phyloP scores from a whole-genome alignment of 164 flowering plant genomes.

The Berberis vulgaris region DNA sequence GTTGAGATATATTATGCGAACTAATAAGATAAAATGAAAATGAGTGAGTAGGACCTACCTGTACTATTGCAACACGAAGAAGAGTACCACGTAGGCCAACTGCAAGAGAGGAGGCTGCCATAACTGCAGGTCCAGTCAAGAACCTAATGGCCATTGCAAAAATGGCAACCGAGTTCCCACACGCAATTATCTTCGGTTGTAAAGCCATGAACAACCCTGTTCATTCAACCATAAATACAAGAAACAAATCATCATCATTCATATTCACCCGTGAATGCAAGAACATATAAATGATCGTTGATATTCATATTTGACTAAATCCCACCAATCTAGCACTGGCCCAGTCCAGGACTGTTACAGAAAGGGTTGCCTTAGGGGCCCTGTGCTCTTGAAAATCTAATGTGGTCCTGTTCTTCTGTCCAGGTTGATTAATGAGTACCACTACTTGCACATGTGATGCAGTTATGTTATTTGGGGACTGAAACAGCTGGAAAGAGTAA shows the following conservation, averaged over 20 bases:
- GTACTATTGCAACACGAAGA: conserved; percentile 83
- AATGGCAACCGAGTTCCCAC: conserved; percentile 71
- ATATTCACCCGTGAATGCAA: too few species aligned
- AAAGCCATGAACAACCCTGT: conserved; percentile 89
- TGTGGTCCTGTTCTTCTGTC: too few species aligned
- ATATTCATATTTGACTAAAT: too few species aligned
- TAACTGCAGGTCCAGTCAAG: conserved; percentile 86
- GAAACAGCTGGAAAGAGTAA: background rate
- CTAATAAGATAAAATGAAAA: background rate
- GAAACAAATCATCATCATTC: too few species aligned
- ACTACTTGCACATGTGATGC: too few species aligned
- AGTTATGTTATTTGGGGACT: background rate
- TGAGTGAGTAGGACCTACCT: conserved; percentile 29
- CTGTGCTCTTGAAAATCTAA: too few species aligned
- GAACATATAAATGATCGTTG: too few species aligned
- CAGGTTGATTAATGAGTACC: too few species aligned
- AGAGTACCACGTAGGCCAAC: conserved; percentile 78
- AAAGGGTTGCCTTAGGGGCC: too few species aligned
- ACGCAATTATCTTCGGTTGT: conserved; percentile 84
- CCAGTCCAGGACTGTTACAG: too few species aligned
- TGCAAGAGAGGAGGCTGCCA: conserved; percentile 83
- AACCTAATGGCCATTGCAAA: conserved; percentile 86
- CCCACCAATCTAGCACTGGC: too few species aligned
- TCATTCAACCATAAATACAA: background rate
- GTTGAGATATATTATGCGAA: too few species aligned